Conservation (phyloP, 2,329 filamentous ascomycete genomes). For the Zasmidium angulare region DNA sequence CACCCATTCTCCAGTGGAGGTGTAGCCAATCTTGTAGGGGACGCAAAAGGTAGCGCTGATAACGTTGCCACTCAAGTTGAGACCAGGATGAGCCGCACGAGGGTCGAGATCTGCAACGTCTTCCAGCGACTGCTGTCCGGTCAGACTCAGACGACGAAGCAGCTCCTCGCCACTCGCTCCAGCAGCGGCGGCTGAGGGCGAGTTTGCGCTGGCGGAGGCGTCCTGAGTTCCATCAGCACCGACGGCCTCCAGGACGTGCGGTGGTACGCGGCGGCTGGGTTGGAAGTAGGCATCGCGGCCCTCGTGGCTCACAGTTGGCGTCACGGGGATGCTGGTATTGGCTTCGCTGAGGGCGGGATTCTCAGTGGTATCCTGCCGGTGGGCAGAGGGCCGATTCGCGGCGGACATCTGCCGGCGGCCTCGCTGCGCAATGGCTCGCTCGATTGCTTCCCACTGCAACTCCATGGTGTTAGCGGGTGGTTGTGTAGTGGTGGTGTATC, state of each 20-base stretch:
- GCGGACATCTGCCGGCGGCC: constrained; percentile 24
- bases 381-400: constrained; percentile 18
- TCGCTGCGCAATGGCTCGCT: constrained; percentile 15
- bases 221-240: constrained; percentile 14
- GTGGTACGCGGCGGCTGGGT: constrained; percentile 13
- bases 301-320: constrained; percentile 25
- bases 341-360: constrained; percentile 19
- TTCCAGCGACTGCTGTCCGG: constrained; percentile 35
- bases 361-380: constrained; percentile 19
- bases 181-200: constrained; percentile 43
- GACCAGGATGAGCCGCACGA: constrained; percentile 54
- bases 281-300: constrained; percentile 16
- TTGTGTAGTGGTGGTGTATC: background rate
- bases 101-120: constrained; percentile 54
- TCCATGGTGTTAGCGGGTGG: background rate
- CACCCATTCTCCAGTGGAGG: constrained; percentile 57
- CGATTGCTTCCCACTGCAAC: constrained; percentile 18
- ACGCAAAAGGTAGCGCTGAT: constrained; percentile 66
- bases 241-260: constrained; percentile 23
- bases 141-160: constrained; percentile 53
- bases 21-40: constrained; percentile 59
- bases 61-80: constrained; percentile 61
- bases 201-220: constrained; percentile 20
- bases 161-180: constrained; percentile 52
- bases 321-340: constrained; percentile 25